Base-by-base conservation (phyloP, 805 yeast genomes). In the Candida anglica region DNA sequence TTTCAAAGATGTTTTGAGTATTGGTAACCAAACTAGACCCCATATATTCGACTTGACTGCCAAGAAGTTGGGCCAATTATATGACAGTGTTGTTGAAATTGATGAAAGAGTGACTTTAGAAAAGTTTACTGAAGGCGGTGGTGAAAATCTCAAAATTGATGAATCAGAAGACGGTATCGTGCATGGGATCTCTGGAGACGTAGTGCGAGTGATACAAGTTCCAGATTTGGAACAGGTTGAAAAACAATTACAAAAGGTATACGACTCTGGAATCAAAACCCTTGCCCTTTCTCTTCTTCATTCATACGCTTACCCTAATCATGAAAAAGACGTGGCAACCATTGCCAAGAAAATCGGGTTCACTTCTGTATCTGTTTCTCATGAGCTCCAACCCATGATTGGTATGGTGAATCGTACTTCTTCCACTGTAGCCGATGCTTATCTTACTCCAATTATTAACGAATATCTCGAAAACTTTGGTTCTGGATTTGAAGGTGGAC, bases 1-100 rank as follows among this genome's bases (percentile, higher is more conserved):
- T 0, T 91, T 87, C 60, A 77, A 76, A 45, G 97, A 91, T 51
- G 78, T 85, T 25, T 64, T 91, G 40, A 59, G 69, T 2, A 89
- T 91, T 45, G 98, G 98, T 2, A 88, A 86, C 51, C 98, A 91
- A 56, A 77, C 95, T 2, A 71, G 98, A 48, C 98, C 98, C 2
- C 71, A 80, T 46, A 87, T 91, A 33, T 91, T 91, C 50, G 95
- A 88, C 47, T 65, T 91, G 43, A 73, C 84, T 5, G 86, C 89
- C 28, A 65, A 70, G 32, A 85, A 81, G 48, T 80, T 88, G 9
- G 79, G 73, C 5, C 81, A 78, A 15, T 66, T 91, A 20, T 88
- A 87, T 48, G 79, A 81, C 33, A 55, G 70, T 2, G 96, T 91
- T 1, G 69, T 81, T 27, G 97, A 91, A 56, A 67, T 91, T 27